Percentiles rank a stretch among this genome's conserved stretches.
These are phyloP conservation scores for Penicillium paneum DNA, from an alignment of 2,329 filamentous ascomycete genomes.

Conservation along the genomic window DNA sequence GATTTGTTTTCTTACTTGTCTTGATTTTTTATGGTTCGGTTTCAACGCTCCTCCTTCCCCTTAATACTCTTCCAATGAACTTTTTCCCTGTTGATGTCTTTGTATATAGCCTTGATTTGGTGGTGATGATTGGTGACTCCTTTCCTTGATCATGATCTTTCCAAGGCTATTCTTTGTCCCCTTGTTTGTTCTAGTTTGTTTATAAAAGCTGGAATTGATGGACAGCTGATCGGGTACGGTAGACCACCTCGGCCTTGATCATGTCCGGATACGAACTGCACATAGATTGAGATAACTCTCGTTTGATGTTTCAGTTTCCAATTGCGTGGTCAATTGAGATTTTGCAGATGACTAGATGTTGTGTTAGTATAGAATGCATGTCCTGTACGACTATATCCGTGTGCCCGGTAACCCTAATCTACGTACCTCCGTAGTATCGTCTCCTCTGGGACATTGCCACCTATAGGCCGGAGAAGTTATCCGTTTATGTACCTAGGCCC, in stretches of 20 bases:
- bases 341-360: neutral
- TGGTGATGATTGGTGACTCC: neutral
- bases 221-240: neutral
- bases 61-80: constrained; percentile 14
- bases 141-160: neutral
- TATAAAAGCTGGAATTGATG: neutral
- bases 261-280: neutral
- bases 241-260: neutral
- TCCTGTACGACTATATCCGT: neutral
- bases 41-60: neutral
- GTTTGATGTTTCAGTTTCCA: neutral
- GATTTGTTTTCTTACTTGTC: neutral
- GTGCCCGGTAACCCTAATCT: neutral
- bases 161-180: neutral
- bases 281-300: neutral
- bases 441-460: neutral
- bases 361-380: neutral
- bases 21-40: neutral
- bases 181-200: neutral
- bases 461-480: neutral
- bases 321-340: neutral
- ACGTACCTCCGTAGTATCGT: no score
- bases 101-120: neutral
- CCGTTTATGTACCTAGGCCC: neutral
- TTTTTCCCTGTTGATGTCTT: constrained; percentile 2